Evolutionary conservation across 495 filamentous ascomycete species (phyloP).

Genomic region (Penicillium macrosclerotiorum): DNA sequence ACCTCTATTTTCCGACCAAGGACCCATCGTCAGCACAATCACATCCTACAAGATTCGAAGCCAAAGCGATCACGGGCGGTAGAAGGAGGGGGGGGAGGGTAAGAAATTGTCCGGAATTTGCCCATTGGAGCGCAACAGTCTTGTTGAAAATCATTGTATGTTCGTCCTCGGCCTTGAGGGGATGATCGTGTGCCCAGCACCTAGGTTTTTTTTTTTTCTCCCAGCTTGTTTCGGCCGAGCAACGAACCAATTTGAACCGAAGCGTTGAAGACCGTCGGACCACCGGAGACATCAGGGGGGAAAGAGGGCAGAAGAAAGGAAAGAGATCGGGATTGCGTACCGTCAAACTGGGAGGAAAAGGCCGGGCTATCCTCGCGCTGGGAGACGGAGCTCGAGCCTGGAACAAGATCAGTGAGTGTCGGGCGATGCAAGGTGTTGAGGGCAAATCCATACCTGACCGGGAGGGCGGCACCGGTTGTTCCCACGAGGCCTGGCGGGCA

Average conservation of each 20-base stretch:
- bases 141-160: not conserved
- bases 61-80: too few species aligned
- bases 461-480: slow-evolving; percentile 81
- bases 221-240: not conserved
- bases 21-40: slow-evolving; percentile 3
- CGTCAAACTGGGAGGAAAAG: slow-evolving; percentile 88
- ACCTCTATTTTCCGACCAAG: too few species aligned
- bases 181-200: not conserved
- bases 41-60: too few species aligned
- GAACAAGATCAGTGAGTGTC: slow-evolving; percentile 25
- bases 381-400: slow-evolving; percentile 74
- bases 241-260: too few species aligned
- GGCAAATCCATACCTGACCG: slow-evolving; percentile 68
- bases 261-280: not conserved
- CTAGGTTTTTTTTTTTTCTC: not conserved
- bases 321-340: slow-evolving; percentile 50
- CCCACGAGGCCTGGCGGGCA: slow-evolving; percentile 69
- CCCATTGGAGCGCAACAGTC: not conserved
- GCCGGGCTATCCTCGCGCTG: slow-evolving; percentile 76
- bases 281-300: not conserved
- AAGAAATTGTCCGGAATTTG: too few species aligned
- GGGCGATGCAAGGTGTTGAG: not conserved
- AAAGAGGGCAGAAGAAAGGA: not conserved
- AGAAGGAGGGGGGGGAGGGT: too few species aligned
- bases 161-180: not conserved